Base-by-base conservation (phyloP, 140 eudicot genomes). In the Artemisia princeps region DNA sequence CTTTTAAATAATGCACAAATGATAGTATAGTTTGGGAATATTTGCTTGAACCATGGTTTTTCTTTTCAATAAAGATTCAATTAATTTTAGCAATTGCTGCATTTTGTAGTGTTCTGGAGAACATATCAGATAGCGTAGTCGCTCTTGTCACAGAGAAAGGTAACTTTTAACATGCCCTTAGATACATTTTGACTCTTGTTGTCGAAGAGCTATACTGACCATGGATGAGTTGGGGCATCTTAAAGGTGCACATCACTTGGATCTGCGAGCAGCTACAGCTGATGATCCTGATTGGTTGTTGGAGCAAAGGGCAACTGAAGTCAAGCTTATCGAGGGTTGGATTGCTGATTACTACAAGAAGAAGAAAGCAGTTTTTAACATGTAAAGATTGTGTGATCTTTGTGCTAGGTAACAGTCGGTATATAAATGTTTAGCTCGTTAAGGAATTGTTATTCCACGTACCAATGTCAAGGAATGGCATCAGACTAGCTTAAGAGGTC, bases 171-270 rank as follows among this genome's bases (percentile, higher is more conserved):
- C 9, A 3, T 42, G 3, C 13, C 23, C 23, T 55, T 37, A 60
- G 4, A 19, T 51, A 22, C 14, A 23, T 22, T 49, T 61, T 33
- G 59, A 68, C 71, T 16, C 23, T 60, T 55, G 52, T 30, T 37
- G 60, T 55, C 67, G 20, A 62, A 70, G 46, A 13, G 55, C 2
- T 58, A 11, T 22, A 9, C 24, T 30, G 30, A 30, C 4, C 62
- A 56, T 58, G 60, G 37, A 8, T 45, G n/a, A 17, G 5, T 48
- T 17, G 44, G 49, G 2, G 55, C 2, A 52, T 59, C 37, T 76
- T 0, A 55, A 22, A 90, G 97, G 97, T 70, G 97, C 97, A 17
- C 97, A 90, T 87, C 97, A 90, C 81, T 65, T 90, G 67, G 97
- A 90, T 75, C 66, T 90, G 69, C 90, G 97, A 33, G 84, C 91